Evolutionary conservation across 805 yeast species (phyloP).

Genomic region (Kuraishia ogatae): DNA sequence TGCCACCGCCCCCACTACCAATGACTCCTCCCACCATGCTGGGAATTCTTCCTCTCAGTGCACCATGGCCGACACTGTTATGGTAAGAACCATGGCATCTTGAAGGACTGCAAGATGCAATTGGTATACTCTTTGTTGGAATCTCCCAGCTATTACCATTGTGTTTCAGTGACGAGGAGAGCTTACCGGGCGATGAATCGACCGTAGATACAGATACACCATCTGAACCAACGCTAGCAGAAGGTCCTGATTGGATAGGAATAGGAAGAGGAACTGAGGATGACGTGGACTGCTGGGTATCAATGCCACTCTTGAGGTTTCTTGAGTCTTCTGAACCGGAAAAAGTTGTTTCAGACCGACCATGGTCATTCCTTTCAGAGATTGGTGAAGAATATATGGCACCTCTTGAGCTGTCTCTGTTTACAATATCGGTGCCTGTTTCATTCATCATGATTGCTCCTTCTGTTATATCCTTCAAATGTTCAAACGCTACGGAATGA

Average conservation of each 20-base stretch:
- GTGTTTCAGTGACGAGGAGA: background rate
- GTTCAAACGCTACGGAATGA: background rate
- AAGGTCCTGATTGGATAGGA: background rate
- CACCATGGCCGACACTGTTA: slow-evolving; percentile 6
- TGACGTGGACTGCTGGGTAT: background rate
- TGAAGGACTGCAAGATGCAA: background rate
- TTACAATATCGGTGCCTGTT: background rate
- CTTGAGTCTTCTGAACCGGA: background rate
- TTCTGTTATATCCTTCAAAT: background rate
- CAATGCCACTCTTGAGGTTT: background rate
- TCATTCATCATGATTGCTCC: background rate
- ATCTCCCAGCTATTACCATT: background rate
- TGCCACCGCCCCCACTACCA: slow-evolving; percentile 7
- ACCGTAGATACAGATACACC: background rate
- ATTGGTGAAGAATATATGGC: background rate
- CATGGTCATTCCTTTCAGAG: background rate
- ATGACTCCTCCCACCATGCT: background rate
- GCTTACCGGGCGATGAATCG: background rate
- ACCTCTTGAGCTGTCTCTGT: background rate
- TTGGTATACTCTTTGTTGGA: background rate
- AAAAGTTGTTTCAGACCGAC: background rate
- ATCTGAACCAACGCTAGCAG: background rate
- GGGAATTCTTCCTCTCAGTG: background rate
- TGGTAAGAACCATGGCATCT: slow-evolving; percentile 4
- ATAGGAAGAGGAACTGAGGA: background rate